phyloP scores from a whole-genome alignment of 768 basidiomycete species.

The Amanita fuliginea region DNA sequence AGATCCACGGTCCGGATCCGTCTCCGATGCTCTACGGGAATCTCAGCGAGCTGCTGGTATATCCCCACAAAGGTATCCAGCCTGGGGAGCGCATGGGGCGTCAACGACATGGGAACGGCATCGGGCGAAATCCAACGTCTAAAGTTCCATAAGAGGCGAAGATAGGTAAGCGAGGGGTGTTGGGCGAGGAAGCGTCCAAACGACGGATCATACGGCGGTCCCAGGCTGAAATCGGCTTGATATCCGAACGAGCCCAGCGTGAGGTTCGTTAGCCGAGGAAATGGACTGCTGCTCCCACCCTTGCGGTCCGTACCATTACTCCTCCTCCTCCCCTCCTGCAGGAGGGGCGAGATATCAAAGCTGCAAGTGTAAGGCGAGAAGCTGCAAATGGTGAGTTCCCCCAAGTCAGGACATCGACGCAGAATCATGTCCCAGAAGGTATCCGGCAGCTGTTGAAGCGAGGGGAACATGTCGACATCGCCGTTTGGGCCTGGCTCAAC shows the following conservation, averaged over 20 bases:
- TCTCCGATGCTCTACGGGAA: conserved; percentile 19
- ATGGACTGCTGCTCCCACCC: conserved; percentile 9
- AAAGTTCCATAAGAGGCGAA: conserved; percentile 40
- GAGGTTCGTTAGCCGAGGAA: conserved; percentile 29
- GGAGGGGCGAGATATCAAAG: conserved; percentile 17
- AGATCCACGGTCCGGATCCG: conserved; percentile 32
- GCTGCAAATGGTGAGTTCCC: conserved; percentile 37
- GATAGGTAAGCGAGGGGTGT: conserved; percentile 27
- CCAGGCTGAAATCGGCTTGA: conserved; percentile 30
- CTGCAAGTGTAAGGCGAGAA: conserved; percentile 36
- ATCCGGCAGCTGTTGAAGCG: conserved; percentile 26
- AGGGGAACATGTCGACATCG: conserved; percentile 17
- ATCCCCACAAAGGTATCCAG: conserved; percentile 35
- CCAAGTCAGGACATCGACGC: conserved; percentile 32
- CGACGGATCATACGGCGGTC: conserved; percentile 16
- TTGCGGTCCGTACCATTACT: neutral
- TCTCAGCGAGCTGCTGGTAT: conserved; percentile 31
- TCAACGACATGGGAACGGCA: conserved; percentile 21
- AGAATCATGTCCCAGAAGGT: conserved; percentile 39
- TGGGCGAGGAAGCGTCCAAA: conserved; percentile 26
- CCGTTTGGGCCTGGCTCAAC: conserved; percentile 15
- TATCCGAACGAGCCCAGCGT: conserved; percentile 43
- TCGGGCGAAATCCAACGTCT: conserved; percentile 38
- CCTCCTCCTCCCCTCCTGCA: neutral
- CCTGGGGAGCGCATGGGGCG: conserved; percentile 17